Conservation (phyloP, 805 yeast genomes). For the Debaryomyces tyrocola region DNA sequence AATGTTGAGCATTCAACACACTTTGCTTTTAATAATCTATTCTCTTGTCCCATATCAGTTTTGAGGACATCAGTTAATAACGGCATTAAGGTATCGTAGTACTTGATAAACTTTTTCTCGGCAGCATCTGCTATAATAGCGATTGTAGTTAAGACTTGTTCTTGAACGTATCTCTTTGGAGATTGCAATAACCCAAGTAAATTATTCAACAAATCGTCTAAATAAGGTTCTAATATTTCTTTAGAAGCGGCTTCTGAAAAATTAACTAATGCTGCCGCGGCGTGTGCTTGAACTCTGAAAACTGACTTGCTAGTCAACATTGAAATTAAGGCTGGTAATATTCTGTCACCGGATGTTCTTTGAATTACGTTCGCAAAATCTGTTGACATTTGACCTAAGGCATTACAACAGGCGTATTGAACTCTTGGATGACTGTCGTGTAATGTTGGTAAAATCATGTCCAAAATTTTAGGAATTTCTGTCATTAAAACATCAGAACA, state of each 20-base stretch:
- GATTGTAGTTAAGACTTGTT: constrained; percentile 93
- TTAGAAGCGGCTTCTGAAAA: constrained; percentile 90
- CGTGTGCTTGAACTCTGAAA: constrained; percentile 95
- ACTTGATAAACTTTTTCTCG: constrained; percentile 80
- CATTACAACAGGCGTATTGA: constrained; percentile 96
- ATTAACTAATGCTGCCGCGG: constrained; percentile 97
- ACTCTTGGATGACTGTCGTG: constrained; percentile 90
- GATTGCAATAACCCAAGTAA: constrained; percentile 75
- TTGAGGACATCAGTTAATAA: constrained; percentile 74
- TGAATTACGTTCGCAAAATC: constrained; percentile 92
- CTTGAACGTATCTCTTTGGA: constrained; percentile 92
- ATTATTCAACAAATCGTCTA: constrained; percentile 76
- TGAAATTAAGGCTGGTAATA: constrained; percentile 85
- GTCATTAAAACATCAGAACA: constrained; percentile 83
- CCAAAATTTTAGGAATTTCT: constrained; percentile 79
- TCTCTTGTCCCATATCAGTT: constrained; percentile 76
- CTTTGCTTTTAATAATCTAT: constrained; percentile 81
- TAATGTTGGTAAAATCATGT: constrained; percentile 81
- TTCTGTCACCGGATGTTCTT: constrained; percentile 70
- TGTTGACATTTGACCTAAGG: constrained; percentile 94
- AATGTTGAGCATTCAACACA: constrained; percentile 95
- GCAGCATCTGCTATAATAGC: constrained; percentile 98
- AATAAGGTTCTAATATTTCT: constrained; percentile 86
- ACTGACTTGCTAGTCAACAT: constrained; percentile 71
- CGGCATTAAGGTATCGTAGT: constrained; percentile 94